Evolutionary conservation across 2,329 filamentous ascomycete species (phyloP).

Genomic region (Epichloe brachyelytri): DNA sequence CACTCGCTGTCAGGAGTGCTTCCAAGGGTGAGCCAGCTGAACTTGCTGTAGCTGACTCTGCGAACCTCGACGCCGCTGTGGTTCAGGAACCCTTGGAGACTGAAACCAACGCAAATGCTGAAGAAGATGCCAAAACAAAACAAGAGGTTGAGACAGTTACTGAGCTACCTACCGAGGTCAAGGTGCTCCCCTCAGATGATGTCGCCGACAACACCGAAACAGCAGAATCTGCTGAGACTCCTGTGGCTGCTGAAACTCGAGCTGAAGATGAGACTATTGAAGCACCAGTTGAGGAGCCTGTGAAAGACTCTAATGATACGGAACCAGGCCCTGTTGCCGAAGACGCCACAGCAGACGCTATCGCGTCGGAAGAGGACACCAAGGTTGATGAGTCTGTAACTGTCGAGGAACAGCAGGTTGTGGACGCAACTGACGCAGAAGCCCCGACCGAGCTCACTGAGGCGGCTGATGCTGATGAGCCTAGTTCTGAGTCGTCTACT

Average conservation of each 20-base stretch:
- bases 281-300: not conserved
- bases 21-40: not conserved
- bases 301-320: not conserved
- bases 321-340: not conserved
- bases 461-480: not conserved
- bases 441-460: not conserved
- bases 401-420: not conserved
- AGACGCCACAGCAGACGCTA: not conserved
- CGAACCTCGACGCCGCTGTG: no score
- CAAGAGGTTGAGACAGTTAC: not conserved
- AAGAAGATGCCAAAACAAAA: not conserved
- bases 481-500: not conserved
- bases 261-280: not conserved
- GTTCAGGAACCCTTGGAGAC: not conserved
- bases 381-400: not conserved
- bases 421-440: not conserved
- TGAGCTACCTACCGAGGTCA: not conserved
- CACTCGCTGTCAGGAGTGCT: not conserved
- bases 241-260: not conserved
- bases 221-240: not conserved
- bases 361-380: not conserved
- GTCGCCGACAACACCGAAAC: not conserved
- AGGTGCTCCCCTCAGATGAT: not conserved
- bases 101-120: conserved; percentile 6
- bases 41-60: not conserved